phyloP scores from a whole-genome alignment of 345 rosid genomes.

The Brassica juncea region DNA sequence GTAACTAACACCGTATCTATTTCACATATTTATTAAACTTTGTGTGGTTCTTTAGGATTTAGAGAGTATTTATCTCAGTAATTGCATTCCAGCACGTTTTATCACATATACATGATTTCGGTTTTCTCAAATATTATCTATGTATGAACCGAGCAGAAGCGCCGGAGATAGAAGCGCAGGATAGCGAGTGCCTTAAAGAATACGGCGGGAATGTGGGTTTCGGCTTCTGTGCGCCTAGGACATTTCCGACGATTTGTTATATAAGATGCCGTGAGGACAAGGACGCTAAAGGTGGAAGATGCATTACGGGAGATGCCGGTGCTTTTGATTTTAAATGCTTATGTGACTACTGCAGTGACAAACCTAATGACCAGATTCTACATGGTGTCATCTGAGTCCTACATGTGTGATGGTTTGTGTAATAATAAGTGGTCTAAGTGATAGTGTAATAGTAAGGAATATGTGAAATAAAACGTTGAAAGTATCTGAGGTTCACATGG shows the following conservation, averaged over 20 bases:
- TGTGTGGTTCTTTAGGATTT: not conserved
- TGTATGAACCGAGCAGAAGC: slow-evolving; percentile 9
- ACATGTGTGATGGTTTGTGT: not conserved
- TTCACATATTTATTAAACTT: not conserved
- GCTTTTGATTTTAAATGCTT: slow-evolving; percentile 11
- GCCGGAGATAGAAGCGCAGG: slow-evolving; percentile 29
- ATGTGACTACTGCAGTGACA: slow-evolving; percentile 26
- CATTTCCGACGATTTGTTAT: slow-evolving; percentile 22
- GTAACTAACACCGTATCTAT: not conserved
- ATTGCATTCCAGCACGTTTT: not conserved
- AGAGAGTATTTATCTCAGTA: not conserved
- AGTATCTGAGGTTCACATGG: not conserved
- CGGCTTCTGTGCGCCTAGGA: slow-evolving; percentile 30
- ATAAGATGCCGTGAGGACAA: slow-evolving; percentile 23
- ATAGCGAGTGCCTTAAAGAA: slow-evolving; percentile 19
- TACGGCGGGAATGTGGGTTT: slow-evolving; percentile 38
- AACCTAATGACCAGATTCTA: not conserved
- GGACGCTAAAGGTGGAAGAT: slow-evolving; percentile 25
- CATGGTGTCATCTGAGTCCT: not conserved
- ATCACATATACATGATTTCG: not conserved
- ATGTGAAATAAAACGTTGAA: not conserved
- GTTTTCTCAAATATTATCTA: not conserved
- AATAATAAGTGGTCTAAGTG: not conserved
- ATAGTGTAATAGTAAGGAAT: not conserved
- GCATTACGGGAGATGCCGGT: not conserved